Conservation (phyloP, 768 basidiomycete genomes). For the Leccinum aurantiacum region DNA sequence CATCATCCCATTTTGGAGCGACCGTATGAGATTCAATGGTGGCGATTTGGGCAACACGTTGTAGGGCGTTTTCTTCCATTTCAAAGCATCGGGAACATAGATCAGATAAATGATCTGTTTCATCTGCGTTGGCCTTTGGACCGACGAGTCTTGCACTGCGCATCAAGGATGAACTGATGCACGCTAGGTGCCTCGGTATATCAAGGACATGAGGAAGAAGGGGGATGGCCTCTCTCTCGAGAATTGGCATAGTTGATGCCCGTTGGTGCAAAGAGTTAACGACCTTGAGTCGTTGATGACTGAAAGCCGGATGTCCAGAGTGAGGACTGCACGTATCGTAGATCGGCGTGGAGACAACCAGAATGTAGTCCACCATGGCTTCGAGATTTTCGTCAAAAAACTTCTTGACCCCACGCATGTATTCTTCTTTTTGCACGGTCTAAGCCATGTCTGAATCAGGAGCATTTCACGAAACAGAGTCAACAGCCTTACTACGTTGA, state of each 20-base stretch:
- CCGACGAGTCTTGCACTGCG: constrained; percentile 53
- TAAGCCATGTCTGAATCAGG: constrained; percentile 26
- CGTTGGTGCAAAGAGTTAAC: constrained; percentile 60
- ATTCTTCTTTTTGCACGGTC: constrained; percentile 75
- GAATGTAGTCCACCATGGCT: constrained; percentile 79
- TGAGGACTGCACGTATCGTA: constrained; percentile 27
- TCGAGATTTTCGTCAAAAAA: constrained; percentile 64
- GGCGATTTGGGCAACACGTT: constrained; percentile 63
- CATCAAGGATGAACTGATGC: constrained; percentile 73
- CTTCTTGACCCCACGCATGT: constrained; percentile 74
- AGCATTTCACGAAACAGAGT: background rate
- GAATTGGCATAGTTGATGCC: constrained; percentile 49
- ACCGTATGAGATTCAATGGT: constrained; percentile 13
- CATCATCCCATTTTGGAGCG: constrained; percentile 18
- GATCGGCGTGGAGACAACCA: constrained; percentile 62
- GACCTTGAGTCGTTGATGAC: constrained; percentile 53
- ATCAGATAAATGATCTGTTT: constrained; percentile 45
- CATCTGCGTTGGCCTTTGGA: constrained; percentile 32
- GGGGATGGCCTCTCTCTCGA: constrained; percentile 72
- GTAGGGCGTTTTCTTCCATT: constrained; percentile 68
- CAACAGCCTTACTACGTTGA: constrained; percentile 58
- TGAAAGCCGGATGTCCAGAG: constrained; percentile 33
- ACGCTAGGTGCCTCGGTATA: constrained; percentile 73
- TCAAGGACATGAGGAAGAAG: constrained; percentile 74
- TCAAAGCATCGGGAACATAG: constrained; percentile 64